Conservation (phyloP, 495 filamentous ascomycete species). For the Clohesyomyces aquaticus region DNA sequence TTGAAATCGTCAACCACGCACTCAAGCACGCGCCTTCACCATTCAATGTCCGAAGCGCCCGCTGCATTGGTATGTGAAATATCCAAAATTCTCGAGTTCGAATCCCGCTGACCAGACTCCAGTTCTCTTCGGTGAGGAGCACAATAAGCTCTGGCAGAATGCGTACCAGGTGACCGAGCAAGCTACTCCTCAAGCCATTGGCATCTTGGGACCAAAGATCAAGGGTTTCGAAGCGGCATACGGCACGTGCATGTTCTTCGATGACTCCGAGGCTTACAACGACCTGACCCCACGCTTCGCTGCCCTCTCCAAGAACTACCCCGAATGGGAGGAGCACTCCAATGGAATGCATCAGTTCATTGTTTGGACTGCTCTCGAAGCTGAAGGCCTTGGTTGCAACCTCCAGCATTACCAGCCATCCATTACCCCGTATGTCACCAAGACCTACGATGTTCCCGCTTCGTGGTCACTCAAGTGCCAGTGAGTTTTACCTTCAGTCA, state of each 20-base stretch:
- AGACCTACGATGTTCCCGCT: conserved; percentile 28
- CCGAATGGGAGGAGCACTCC: conserved; percentile 36
- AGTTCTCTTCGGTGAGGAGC: conserved; percentile 46
- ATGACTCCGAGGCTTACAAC: conserved; percentile 24
- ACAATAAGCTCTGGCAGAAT: conserved; percentile 45
- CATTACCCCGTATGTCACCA: conserved; percentile 21
- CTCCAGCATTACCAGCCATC: conserved; percentile 34
- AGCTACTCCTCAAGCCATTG: conserved; percentile 22
- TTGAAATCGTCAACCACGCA: conserved; percentile 42
- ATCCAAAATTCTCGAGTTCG: no score
- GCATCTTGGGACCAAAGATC: conserved; percentile 29
- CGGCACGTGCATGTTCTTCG: conserved; percentile 37
- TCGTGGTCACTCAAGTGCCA: conserved; percentile 29
- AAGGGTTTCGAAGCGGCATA: conserved; percentile 28
- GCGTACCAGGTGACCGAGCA: conserved; percentile 34
- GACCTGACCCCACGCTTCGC: conserved; percentile 25
- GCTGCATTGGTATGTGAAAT: no score
- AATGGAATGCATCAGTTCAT: conserved; percentile 36
- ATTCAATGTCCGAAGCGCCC: conserved; percentile 46
- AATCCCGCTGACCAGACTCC: no score
- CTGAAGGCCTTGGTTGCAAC: conserved; percentile 31
- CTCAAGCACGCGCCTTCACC: conserved; percentile 43
- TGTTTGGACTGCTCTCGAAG: conserved; percentile 33
- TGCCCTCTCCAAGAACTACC: conserved; percentile 26
- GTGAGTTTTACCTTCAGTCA: no score